These are phyloP conservation scores for Bruguiera parviflora DNA, from an alignment of 345 rosid genomes.

Conservation along the genomic window DNA sequence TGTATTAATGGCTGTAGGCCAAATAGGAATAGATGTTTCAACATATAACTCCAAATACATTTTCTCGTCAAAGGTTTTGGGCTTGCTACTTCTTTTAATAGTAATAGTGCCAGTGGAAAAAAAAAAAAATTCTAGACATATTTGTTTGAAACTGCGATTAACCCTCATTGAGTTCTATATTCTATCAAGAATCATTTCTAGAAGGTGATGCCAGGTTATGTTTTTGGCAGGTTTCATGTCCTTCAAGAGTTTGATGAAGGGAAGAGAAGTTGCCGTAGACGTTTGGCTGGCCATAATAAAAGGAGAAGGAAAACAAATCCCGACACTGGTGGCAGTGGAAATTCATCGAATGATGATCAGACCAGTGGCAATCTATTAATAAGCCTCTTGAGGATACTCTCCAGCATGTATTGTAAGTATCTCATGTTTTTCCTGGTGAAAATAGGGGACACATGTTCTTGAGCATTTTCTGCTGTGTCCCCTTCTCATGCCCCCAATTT, in stretches of 20 bases:
- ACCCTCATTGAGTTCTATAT: background rate
- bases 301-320: slow-evolving; percentile 96
- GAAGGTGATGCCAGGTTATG: slow-evolving; percentile 12
- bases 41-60: background rate
- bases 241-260: slow-evolving; percentile 99
- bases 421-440: background rate
- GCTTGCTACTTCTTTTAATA: background rate
- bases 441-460: background rate
- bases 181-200: background rate
- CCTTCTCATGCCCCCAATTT: background rate
- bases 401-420: slow-evolving; percentile 83
- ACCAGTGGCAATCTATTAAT: slow-evolving; percentile 74
- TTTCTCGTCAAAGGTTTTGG: background rate
- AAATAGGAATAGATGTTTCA: background rate
- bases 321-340: slow-evolving; percentile 52
- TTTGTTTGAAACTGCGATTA: background rate
- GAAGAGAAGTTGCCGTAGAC: slow-evolving; percentile 97
- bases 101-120: background rate
- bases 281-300: slow-evolving; percentile 97
- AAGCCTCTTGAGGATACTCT: slow-evolving; percentile 81
- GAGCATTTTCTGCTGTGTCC: background rate
- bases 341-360: slow-evolving; percentile 64
- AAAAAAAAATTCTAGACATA: too few relatives aligned
- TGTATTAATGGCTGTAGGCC: background rate
- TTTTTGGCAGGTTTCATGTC: slow-evolving; percentile 73